Evolutionary conservation across 208 protist genomes (phyloP).

Genomic region (Jaenimonas drosophilae): DNA sequence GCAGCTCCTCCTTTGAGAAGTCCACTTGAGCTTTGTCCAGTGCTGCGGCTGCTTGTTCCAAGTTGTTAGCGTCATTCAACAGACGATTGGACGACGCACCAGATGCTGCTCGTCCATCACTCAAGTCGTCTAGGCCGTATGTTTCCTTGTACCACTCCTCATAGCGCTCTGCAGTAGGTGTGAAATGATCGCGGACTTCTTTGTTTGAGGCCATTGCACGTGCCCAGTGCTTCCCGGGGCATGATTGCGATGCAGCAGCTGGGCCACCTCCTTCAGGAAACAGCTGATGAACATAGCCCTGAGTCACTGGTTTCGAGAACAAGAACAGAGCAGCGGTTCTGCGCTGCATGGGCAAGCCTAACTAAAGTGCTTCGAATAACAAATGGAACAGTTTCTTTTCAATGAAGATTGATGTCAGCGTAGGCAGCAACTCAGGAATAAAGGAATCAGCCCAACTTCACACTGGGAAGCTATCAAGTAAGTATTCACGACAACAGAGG

Average conservation of each 20-base stretch:
- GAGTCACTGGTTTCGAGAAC: constrained; percentile 68
- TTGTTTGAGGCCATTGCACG: constrained; percentile 43
- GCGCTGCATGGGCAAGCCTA: constrained; percentile 16
- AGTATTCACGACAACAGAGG: too few relatives aligned
- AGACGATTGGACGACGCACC: constrained; percentile 44
- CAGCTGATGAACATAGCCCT: constrained; percentile 62
- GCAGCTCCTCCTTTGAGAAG: constrained; percentile 40
- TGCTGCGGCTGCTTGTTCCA: constrained; percentile 14
- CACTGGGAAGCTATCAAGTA: too few relatives aligned
- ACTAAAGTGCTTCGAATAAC: too few relatives aligned
- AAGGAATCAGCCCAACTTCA: too few relatives aligned
- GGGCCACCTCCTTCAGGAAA: too few relatives aligned
- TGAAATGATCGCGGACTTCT: constrained; percentile 51
- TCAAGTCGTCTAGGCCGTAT: constrained; percentile 55
- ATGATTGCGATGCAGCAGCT: constrained; percentile 14
- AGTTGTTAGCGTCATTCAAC: constrained; percentile 40
- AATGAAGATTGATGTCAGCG: too few relatives aligned
- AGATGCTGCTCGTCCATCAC: constrained; percentile 50
- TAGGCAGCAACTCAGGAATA: too few relatives aligned
- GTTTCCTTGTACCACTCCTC: constrained; percentile 71
- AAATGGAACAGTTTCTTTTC: too few relatives aligned
- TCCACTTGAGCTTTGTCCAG: constrained; percentile 26
- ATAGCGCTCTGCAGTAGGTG: constrained; percentile 45
- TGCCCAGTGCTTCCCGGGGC: constrained; percentile 29
- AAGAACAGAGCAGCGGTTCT: constrained; percentile 16